Evolutionary conservation across 257 asterid species (phyloP).

Genomic region (Solanum bulbocastanum): DNA sequence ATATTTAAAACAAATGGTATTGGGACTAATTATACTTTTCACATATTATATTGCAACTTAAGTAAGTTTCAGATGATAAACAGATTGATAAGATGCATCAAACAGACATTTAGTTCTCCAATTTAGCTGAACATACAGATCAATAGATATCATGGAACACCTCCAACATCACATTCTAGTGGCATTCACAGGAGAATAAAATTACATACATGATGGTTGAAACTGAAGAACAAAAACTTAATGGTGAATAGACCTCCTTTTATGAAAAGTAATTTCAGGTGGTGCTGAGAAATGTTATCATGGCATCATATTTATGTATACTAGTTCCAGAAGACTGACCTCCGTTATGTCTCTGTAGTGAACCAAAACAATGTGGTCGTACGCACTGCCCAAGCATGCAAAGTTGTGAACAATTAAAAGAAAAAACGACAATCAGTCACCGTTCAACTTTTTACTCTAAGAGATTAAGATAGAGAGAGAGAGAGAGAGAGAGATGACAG

Average conservation of each 20-base stretch:
- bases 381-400: slow-evolving; percentile 33
- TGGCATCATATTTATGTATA: slow-evolving; percentile 2
- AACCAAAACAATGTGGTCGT: slow-evolving; percentile 68
- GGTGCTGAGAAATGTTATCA: neutral
- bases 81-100: neutral
- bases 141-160: neutral
- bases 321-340: slow-evolving; percentile 33
- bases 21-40: neutral
- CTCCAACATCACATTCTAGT: neutral
- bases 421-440: neutral
- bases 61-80: neutral
- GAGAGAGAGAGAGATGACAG: neutral
- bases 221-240: neutral
- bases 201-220: neutral
- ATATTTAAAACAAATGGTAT: slow-evolving; percentile 6
- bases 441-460: neutral
- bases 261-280: slow-evolving; percentile 4
- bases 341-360: slow-evolving; percentile 63
- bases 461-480: neutral
- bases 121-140: neutral
- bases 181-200: neutral
- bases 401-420: neutral
- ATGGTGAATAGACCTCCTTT: neutral
- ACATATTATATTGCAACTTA: neutral
- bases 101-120: neutral